A percentile compares a stretch with the other conserved stretches of the same genome.
These are phyloP conservation scores for Vinca minor DNA, from an alignment of 257 asterid species.

Conservation along the genomic window DNA sequence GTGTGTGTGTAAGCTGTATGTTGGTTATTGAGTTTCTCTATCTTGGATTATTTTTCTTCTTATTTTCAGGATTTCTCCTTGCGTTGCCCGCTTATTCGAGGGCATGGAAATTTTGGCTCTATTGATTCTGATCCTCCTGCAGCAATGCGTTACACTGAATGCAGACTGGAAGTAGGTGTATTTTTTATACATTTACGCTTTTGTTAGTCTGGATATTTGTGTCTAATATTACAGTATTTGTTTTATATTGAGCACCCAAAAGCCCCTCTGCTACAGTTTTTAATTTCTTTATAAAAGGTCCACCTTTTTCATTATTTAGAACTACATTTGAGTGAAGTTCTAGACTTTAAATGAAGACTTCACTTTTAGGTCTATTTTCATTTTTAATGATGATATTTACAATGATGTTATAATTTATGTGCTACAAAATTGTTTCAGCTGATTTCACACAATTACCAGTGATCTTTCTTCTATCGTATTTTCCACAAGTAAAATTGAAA, in stretches of 20 bases:
- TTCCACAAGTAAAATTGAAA: constrained; percentile 6
- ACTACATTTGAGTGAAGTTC: not conserved
- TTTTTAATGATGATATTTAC: not conserved
- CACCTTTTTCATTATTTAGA: not conserved
- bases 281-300: not conserved
- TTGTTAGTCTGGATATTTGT: not conserved
- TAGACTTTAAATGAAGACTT: not conserved
- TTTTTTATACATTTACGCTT: not conserved
- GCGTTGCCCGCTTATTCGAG: constrained; percentile 90
- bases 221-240: not conserved
- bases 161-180: constrained; percentile 76
- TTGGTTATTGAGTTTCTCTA: no score
- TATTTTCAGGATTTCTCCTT: constrained; percentile 76
- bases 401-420: not conserved
- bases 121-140: constrained; percentile 99
- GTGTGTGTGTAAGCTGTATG: no score
- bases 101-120: constrained; percentile 97
- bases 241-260: not conserved
- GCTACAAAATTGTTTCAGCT: not conserved
- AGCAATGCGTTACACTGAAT: constrained; percentile 99
- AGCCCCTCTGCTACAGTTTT: not conserved
- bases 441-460: not conserved
- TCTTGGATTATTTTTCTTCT: not conserved
- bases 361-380: not conserved
- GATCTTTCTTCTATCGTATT: not conserved